These are phyloP conservation scores for Tuber aestivum DNA, from an alignment of 495 filamentous ascomycete species.

Conservation along the genomic window DNA sequence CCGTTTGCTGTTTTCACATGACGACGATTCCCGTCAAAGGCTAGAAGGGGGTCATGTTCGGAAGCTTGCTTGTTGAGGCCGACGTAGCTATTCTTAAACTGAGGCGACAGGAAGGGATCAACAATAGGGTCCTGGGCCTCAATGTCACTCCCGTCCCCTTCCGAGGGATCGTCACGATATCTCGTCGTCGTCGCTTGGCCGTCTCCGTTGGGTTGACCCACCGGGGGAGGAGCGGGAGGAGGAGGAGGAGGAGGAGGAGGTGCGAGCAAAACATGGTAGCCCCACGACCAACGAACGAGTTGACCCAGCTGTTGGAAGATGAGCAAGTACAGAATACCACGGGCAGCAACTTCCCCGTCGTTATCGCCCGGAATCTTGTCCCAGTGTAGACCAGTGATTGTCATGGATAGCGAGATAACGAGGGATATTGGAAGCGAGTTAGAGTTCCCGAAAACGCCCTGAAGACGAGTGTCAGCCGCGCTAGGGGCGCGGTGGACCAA, in stretches of 20 bases:
- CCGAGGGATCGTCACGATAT: constrained; percentile 59
- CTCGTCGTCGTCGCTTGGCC: constrained; percentile 47
- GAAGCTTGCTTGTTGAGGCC: constrained; percentile 32
- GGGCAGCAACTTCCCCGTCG: constrained; percentile 86
- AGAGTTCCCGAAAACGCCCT: constrained; percentile 85
- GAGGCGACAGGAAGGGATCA: constrained; percentile 40
- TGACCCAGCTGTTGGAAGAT: constrained; percentile 98
- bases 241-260: constrained; percentile 64
- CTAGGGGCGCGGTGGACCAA: background rate
- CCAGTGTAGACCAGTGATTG: constrained; percentile 88
- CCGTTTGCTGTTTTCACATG: constrained; percentile 28
- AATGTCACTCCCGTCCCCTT: constrained; percentile 42
- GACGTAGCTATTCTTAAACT: constrained; percentile 40
- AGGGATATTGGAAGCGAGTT: constrained; percentile 97
- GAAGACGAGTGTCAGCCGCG: constrained; percentile 32
- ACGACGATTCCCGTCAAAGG: constrained; percentile 11
- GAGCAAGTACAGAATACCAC: constrained; percentile 88
- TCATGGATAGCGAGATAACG: constrained; percentile 87
- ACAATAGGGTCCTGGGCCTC: constrained; percentile 38
- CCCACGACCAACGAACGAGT: constrained; percentile 95
- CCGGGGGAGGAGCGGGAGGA: constrained; percentile 57
- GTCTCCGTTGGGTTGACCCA: constrained; percentile 57
- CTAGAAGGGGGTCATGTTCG: constrained; percentile 22
- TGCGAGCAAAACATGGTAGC: constrained; percentile 84
- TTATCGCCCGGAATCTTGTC: constrained; percentile 83